Evolutionary conservation across 441 rosid genomes (phyloP), one percentile per base, ranked within the genome.

Genomic region (Sinapis alba): DNA sequence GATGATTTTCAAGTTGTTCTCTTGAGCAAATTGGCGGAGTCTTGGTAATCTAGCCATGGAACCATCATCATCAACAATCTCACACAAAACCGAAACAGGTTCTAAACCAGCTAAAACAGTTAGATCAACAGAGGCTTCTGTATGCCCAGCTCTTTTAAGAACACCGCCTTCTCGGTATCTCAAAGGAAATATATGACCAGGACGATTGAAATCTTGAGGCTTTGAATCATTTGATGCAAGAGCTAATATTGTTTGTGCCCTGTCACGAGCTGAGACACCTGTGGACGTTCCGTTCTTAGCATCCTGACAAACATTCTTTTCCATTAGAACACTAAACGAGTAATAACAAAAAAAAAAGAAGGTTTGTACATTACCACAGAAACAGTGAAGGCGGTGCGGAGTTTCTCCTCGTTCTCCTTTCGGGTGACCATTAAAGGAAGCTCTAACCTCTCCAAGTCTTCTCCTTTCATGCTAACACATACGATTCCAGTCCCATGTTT

Each of bases 61-160:
- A 68, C 93, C 93, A 81, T 88, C 90, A 77, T 88, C 88, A 77
- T 88, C 93, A 63, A 86, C 90, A 78, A 88, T 79, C 84, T 88
- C 92, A 68, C 89, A 88, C 61, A 88, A 65, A 57, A 86, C 84
- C 5, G 86, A 84, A 27, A 62, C 86, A 36, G 90, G 87, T 11
- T 86, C 88, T 54, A 86, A 66, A 38, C 90, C 90, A 7, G 90
- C 88, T 62, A 86, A 80, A 45, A 84, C 79, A 18, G 93, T 83
- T 66, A 88, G 83, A 76, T 88, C 90, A 69, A 86, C 83, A 56
- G 90, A 85, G 15, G 93, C 89, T 81, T 88, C 90, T 1, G 93
- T 85, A 56, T 88, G 93, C 59, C 93, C 90, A 65, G 90, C 93
- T 79, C 92, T 86, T 83, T 88, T 86, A 53, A 86, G 83, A 71